Percentiles rank a stretch among this genome's conserved stretches.
Evolutionary conservation across 2,329 filamentous ascomycete species (phyloP).

Genomic region (Volutella citrinella): DNA sequence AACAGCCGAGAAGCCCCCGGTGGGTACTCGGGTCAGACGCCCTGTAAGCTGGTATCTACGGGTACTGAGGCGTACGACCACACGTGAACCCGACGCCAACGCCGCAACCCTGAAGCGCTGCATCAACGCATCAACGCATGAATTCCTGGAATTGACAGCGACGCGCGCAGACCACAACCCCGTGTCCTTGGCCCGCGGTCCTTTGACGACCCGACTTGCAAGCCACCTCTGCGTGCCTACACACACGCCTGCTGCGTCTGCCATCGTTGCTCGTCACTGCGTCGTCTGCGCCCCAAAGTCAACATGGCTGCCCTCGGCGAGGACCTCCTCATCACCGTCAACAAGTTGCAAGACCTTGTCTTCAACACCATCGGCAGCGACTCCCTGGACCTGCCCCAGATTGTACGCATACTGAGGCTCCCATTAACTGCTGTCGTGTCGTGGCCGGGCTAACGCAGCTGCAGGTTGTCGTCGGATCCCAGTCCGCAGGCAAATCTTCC

Average conservation of each 20-base stretch:
- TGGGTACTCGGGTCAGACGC: conserved; percentile 11
- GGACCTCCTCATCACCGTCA: conserved; percentile 91
- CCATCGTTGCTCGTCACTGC: conserved; percentile 5
- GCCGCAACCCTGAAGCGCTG: conserved; percentile 14
- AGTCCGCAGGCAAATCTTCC: conserved; percentile 97
- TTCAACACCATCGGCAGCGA: conserved; percentile 99
- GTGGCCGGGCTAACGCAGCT: conserved; percentile 16
- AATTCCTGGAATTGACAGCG: conserved; percentile 24
- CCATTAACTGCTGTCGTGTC: conserved; percentile 11
- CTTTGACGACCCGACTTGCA: conserved; percentile 16
- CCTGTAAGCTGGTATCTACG: conserved; percentile 10
- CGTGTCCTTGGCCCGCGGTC: conserved; percentile 18
- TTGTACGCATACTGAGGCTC: conserved; percentile 59
- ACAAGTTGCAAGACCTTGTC: conserved; percentile 96
- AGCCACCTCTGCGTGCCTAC: conserved; percentile 12
- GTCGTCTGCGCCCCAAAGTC: too few species aligned
- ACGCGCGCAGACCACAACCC: conserved; percentile 23
- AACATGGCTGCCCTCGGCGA: conserved; percentile 92
- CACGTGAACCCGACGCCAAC: conserved; percentile 24
- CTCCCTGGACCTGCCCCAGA: conserved; percentile 94
- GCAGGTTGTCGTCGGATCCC: conserved; percentile 95
- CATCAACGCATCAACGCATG: conserved; percentile 21
- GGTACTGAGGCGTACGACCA: conserved; percentile 13
- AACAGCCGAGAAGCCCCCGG: conserved; percentile 14
- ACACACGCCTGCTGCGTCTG: conserved; percentile 12